A percentile compares a stretch with the other conserved stretches of the same genome.
Conservation (phyloP, 2,329 filamentous ascomycete genomes). For the Ophiostoma fasciatum region DNA sequence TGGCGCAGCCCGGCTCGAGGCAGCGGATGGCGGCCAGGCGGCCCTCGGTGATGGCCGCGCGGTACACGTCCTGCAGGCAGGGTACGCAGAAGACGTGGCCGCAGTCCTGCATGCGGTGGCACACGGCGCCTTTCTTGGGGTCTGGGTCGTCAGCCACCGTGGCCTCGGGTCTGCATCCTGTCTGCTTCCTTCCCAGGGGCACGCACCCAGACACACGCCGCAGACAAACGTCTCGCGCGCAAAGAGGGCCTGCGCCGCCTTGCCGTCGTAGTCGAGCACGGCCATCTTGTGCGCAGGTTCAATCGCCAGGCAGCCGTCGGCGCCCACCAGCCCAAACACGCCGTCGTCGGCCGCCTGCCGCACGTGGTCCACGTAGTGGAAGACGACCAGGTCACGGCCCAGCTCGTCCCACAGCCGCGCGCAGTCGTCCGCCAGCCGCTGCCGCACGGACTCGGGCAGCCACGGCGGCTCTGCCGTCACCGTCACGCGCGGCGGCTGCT, state of each 20-base stretch:
- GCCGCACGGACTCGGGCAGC: conserved; percentile 35
- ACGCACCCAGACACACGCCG: conserved; percentile 58
- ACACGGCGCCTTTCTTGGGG: conserved; percentile 72
- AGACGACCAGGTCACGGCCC: conserved; percentile 44
- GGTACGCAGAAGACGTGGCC: conserved; percentile 79
- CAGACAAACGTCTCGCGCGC: conserved; percentile 78
- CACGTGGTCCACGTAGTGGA: conserved; percentile 47
- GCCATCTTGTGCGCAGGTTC: conserved; percentile 48
- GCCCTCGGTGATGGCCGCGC: conserved; percentile 72
- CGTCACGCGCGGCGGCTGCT: conserved; percentile 32
- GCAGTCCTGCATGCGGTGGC: conserved; percentile 71
- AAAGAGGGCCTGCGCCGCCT: conserved; percentile 59
- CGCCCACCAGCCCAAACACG: conserved; percentile 41
- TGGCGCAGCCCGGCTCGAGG: conserved; percentile 63
- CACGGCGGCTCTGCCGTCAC: conserved; percentile 42
- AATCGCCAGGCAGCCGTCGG: conserved; percentile 34
- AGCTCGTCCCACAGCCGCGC: conserved; percentile 45
- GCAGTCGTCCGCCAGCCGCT: conserved; percentile 34
- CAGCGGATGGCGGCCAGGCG: conserved; percentile 70
- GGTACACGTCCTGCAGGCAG: conserved; percentile 88
- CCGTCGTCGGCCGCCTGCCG: conserved; percentile 42
- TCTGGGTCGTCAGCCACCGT: too few species aligned
- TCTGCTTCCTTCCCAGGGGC: too few species aligned
- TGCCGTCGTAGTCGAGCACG: conserved; percentile 64
- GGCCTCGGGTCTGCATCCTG: too few species aligned